Evolutionary conservation across 2,329 filamentous ascomycete genomes (phyloP), one percentile per base, ranked within the genome.

Genomic region (Aspergillus nomiae): DNA sequence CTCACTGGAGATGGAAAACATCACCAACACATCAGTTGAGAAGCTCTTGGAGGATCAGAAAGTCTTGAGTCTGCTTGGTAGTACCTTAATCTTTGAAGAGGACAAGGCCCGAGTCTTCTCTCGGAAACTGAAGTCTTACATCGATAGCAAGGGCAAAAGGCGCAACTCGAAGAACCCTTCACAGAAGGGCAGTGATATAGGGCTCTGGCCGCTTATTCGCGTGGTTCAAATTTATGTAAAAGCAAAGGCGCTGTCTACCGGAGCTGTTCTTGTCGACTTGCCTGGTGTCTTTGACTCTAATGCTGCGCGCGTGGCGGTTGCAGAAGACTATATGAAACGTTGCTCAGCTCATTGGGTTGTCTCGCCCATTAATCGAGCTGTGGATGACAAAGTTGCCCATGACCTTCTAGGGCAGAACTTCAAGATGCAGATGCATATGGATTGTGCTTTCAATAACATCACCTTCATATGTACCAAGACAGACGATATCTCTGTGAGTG

Each of bases 381-480:
- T 89, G 1, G 84, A 88, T 64, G 84, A 88, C 66, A 86, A 87
- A 69, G 81, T 83, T 2, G 86, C 86, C 0, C 85, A 85, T 61
- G 81, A 78, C 0, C 75, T 89, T 1, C 76, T 89, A 9, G 86
- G 85, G 0, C 79, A 86, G 21, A 80, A 81, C 0, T 88, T 88
- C 76, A 86, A 84, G 68, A 78, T 83, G 0, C 87, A 89, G 66
- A 75, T 89, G 3, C 85, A 87, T 61, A 85, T 85, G 67, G 87
- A 89, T 62, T 84, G 85, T 2, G 81, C 77, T 0, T 85, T 85
- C 59, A 81, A 76, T 8, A 79, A 76, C 2, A 78, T 89, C 3
- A 87, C 85, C 0, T 89, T 89, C 63, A 85, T 90, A 16, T 89
- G 87, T 69, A 84, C 81, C 19, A 89, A 89, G 69, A 87, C 85